Evolutionary conservation across 176 grass and related monocot genomes (phyloP), one percentile per base, ranked within the genome.

Genomic region (Pontederia paniculata): DNA sequence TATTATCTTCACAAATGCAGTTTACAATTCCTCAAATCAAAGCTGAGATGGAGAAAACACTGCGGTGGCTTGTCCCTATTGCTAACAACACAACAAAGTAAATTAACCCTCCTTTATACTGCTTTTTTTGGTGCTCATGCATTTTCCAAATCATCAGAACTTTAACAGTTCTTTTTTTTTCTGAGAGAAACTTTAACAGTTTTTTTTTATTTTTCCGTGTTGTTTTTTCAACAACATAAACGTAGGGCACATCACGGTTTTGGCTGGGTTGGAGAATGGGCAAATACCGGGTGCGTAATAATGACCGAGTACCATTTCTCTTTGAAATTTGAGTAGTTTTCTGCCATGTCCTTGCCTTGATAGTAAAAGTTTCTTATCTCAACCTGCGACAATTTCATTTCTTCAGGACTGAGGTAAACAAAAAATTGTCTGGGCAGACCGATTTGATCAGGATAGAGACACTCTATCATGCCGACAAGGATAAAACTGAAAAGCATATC

Each of bases 201-300:
- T 58, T 77, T 68, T 72, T n/a, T n/a, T n/a, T n/a, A n/a, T n/a
- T n/a, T n/a, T n/a, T n/a, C n/a, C n/a, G n/a, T n/a, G n/a, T 52
- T 64, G 57, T 13, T 73, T 47, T 2, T 51, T 57, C 12, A 21
- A n/a, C 23, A 51, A 47, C 18, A 45, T 50, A 1, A 45, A 65
- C 50, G 46, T 74, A 98, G 93, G 80, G 93, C 93, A 54, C 66
- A 98, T 65, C 86, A 89, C 48, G 85, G 89, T 44, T 95, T 95
- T 48, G 89, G 89, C 50, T 95, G 89, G 89, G 89, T 95, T 75
- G 89, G 89, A 74, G 89, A 95, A 54, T 95, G 89, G 89, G 89
- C 89, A 74, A 89, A 89, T 74, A 88, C 69, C 54, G 86, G 93
- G 93, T 98, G 70, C 75, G 86, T 67, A 67, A 60, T 9, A 41